Evolutionary conservation across 1,139 yeast genomes (phyloP), one percentile per base, ranked within the genome.

Genomic region (Yamadazyma atmosphaerica): DNA sequence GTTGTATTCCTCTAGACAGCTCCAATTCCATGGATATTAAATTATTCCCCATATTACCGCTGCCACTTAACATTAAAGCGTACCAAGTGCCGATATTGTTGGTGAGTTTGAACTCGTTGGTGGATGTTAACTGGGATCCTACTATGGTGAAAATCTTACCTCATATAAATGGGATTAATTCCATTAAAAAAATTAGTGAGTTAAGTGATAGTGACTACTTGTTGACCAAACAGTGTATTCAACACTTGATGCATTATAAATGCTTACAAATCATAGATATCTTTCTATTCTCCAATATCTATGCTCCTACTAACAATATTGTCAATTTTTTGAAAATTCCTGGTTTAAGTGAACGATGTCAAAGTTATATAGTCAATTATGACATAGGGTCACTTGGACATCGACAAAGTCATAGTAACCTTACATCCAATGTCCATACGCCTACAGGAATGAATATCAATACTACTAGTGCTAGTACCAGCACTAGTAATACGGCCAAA

Each of bases 51-150:
- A 68, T 87, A 12, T 67, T 86, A 28, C 90, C 94, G 6, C 87
- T 94, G 1, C 97, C 98, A 0, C 86, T 88, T 0, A 79, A 78
- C 36, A 65, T 87, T 51, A 63, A 79, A 56, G 77, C 89, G 26
- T 69, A 75, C 52, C 96, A 92, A 56, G 98, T 92, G 0, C 98
- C 98, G 0, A 79, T 89, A 2, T 78, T 95, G 4, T 83, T 92
- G 0, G 95, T 90, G 2, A 79, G 82, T 39, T 63, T 90, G 26
- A 72, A 73, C 28, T 68, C 78, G 26, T 68, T 92, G 46, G 82
- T 87, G 24, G 98, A 92, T 60, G 85, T 85, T 5, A 86, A 86
- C 51, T 92, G 98, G 98, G 98, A 92, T 56, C 97, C 98, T 1
- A 92, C 98, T 2, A 85, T 92, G 94, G 70, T 88, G 32, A 84